phyloP scores from a whole-genome alignment of 805 yeast genomes.

The Myxozyma udenii region DNA sequence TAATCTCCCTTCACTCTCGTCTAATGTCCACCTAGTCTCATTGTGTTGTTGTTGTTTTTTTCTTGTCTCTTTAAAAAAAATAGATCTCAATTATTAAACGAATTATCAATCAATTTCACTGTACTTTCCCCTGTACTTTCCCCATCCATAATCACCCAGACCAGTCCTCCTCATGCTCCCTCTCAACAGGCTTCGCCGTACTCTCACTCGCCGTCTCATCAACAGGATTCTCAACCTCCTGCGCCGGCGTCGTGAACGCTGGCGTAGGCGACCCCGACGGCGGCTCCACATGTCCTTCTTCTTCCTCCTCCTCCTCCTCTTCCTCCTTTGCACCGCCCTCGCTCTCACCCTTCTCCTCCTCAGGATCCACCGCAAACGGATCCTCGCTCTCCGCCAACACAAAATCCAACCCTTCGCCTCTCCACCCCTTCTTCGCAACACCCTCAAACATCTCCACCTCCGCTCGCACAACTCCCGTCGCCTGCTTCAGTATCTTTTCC shows the following conservation, averaged over 20 bases:
- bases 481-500: conserved; percentile 48
- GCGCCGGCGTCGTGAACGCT: neutral
- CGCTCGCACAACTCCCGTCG: conserved; percentile 68
- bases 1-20: conserved; percentile 6
- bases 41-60: too few relatives aligned
- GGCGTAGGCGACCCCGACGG: neutral
- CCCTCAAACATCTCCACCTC: conserved; percentile 79
- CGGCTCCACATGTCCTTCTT: neutral
- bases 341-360: conserved; percentile 1
- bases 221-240: neutral
- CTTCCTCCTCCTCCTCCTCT: neutral
- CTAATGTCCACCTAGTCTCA: too few relatives aligned
- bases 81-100: too few relatives aligned
- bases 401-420: conserved; percentile 81
- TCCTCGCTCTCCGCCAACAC: conserved; percentile 63
- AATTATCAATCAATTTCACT: too few relatives aligned
- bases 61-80: too few relatives aligned
- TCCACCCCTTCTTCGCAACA: conserved; percentile 79
- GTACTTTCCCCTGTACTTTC: too few relatives aligned
- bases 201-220: neutral
- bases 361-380: conserved; percentile 46
- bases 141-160: too few relatives aligned
- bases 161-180: too few relatives aligned
- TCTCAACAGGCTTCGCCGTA: neutral
- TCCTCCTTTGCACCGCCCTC: neutral